Evolutionary conservation across 2,329 filamentous ascomycete genomes (phyloP), one percentile per base, ranked within the genome.

Genomic region (Trichophyton mentagrophytes): DNA sequence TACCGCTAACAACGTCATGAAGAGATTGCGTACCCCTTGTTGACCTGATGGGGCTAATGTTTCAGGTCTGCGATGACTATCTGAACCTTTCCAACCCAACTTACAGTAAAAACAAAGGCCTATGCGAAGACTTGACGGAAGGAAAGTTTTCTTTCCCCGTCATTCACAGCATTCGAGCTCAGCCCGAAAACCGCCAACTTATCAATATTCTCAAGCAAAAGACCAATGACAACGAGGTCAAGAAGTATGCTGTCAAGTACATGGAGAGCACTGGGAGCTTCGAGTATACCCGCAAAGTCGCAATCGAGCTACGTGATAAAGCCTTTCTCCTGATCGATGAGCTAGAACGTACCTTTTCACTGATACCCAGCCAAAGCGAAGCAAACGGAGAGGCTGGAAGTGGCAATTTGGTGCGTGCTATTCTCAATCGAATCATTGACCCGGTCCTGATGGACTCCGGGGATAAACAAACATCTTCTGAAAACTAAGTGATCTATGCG

Each of bases 211-310:
- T 96, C 47, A 88, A 88, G 74, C 90, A 95, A 73, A 90, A 90
- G 75, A 89, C 90, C 1, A 80, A 78, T 6, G 86, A 95, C 67
- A 83, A 87, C 60, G 86, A 90, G 67, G 87, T 96, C 60, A 96
- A 96, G 78, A 78, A 82, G 63, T 96, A 95, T 71, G 92, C 93
- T 3, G 85, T 96, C 17, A 79, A 80, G 51, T 95, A 95, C 71
- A 95, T 99, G 90, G 85, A 95, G 73, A 79, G 81, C 64, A 93
- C 87, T 0, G 90, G 90, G 42, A 95, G 87, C 70, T 96, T 99
- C 70, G 85, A 86, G 60, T 96, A 97, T 71, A 92, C 88, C 13
- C 80, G 84, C 62, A 78, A 82, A 57, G 88, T 90, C 0, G 72
- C 91, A 9, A 69, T 71, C 13, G 81, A 86, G 33, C 75, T 91